Conservation (phyloP, 495 filamentous ascomycete genomes). For the Daldinia childiae region DNA sequence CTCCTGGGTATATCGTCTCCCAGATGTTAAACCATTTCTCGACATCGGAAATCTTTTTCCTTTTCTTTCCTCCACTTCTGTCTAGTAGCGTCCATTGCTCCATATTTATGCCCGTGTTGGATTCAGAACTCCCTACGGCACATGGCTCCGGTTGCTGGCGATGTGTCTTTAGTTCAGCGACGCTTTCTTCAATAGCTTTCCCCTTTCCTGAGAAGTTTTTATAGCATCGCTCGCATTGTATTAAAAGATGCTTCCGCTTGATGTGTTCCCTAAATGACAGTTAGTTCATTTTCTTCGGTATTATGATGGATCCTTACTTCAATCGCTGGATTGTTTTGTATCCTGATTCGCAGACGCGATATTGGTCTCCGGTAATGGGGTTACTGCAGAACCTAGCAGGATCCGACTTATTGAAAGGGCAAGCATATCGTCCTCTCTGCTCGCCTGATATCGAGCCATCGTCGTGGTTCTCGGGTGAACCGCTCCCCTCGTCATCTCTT, state of each 20-base stretch:
- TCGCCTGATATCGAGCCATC: slow-evolving; percentile 9
- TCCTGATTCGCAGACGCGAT: slow-evolving; percentile 25
- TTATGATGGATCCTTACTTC: slow-evolving; percentile 14
- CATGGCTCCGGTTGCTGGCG: slow-evolving; percentile 15
- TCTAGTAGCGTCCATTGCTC: slow-evolving; percentile 22
- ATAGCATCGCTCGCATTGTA: slow-evolving; percentile 27
- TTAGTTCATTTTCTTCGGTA: neutral
- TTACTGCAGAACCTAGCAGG: slow-evolving; percentile 14
- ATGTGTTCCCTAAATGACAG: slow-evolving; percentile 17
- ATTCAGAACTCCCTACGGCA: neutral
- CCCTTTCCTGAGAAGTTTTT: slow-evolving; percentile 12
- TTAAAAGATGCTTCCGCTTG: slow-evolving; percentile 24
- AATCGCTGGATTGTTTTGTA: slow-evolving; percentile 27
- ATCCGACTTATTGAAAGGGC: slow-evolving; percentile 26
- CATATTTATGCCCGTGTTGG: slow-evolving; percentile 12
- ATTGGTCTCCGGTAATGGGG: slow-evolving; percentile 11
- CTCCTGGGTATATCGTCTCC: slow-evolving; percentile 21
- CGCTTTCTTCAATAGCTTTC: slow-evolving; percentile 7
- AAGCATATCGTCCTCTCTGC: slow-evolving; percentile 14
- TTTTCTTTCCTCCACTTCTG: slow-evolving; percentile 18
- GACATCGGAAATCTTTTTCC: slow-evolving; percentile 17
- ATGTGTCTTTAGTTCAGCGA: slow-evolving; percentile 20
- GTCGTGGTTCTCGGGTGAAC: slow-evolving; percentile 16
- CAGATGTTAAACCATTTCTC: slow-evolving; percentile 27
- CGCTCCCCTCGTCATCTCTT: slow-evolving; percentile 16